Evolutionary conservation across 164 flowering plant genomes (phyloP).

Genomic region (Stephania yunnanensis): DNA sequence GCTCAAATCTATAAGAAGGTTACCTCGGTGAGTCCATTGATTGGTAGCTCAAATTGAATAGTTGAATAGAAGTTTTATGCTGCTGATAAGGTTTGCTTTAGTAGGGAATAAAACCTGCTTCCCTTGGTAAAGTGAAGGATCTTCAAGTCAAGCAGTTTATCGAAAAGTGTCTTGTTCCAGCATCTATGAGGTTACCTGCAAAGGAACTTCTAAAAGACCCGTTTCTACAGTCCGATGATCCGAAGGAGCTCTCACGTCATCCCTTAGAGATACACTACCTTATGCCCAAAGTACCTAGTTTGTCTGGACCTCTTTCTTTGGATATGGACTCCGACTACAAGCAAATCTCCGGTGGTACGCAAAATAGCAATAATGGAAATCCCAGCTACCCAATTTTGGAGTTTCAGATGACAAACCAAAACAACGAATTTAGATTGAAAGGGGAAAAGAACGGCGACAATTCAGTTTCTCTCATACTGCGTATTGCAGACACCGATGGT

Average conservation of each 20-base stretch:
- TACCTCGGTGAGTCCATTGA: constrained; percentile 42
- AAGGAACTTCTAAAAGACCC: constrained; percentile 58
- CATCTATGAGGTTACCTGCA: constrained; percentile 55
- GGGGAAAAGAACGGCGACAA: constrained; percentile 47
- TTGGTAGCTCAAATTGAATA: not conserved
- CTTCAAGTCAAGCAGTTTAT: constrained; percentile 67
- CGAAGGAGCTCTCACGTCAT: constrained; percentile 21
- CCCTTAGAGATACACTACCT: constrained; percentile 22
- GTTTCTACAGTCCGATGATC: constrained; percentile 40
- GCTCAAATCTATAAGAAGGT: constrained; percentile 81
- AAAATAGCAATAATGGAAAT: constrained; percentile 22
- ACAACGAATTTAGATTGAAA: constrained; percentile 40
- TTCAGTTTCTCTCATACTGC: constrained; percentile 43
- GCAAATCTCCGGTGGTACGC: constrained; percentile 20
- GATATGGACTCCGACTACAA: constrained; percentile 44
- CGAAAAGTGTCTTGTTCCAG: constrained; percentile 73
- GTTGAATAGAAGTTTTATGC: not conserved
- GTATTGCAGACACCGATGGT: constrained; percentile 49
- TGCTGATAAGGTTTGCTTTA: constrained; percentile 6
- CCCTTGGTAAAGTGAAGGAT: constrained; percentile 55
- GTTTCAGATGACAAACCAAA: constrained; percentile 30
- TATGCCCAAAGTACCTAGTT: constrained; percentile 12
- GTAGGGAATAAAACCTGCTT: constrained; percentile 79
- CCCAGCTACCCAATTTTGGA: constrained; percentile 28
- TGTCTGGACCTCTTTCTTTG: constrained; percentile 40